phyloP scores from a whole-genome alignment of 306 rosid genomes.

The Carpinus fangiana region DNA sequence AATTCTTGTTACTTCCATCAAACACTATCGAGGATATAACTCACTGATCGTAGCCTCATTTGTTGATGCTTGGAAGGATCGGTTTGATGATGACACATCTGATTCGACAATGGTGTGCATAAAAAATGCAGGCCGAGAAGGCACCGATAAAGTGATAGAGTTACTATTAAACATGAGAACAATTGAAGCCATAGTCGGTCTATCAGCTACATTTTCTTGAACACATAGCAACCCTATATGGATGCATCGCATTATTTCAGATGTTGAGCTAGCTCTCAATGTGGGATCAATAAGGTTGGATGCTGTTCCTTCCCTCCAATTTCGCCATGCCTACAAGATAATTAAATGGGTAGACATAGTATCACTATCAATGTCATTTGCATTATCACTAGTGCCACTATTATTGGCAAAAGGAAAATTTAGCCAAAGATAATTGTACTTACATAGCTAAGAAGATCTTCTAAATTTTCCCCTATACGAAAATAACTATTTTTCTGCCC shows the following conservation, averaged over 20 bases:
- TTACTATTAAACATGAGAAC: slow-evolving; percentile 41
- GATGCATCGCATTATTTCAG: slow-evolving; percentile 42
- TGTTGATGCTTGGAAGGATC: background rate
- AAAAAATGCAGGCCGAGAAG: slow-evolving; percentile 44
- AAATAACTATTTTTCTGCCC: slow-evolving; percentile 14
- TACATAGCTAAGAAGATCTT: slow-evolving; percentile 38
- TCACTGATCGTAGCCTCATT: background rate
- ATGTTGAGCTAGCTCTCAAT: background rate
- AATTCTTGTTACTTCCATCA: too few species aligned
- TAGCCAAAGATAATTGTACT: background rate
- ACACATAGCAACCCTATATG: slow-evolving; percentile 62
- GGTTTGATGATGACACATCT: too few species aligned
- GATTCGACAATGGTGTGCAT: slow-evolving; percentile 5
- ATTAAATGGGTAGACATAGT: too few species aligned
- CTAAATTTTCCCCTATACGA: slow-evolving; percentile 11
- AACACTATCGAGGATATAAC: too few species aligned
- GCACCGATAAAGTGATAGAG: slow-evolving; percentile 31
- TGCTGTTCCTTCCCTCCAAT: slow-evolving; percentile 16
- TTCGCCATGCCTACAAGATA: slow-evolving; percentile 26
- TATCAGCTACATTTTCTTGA: slow-evolving; percentile 41
- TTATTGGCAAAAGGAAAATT: background rate
- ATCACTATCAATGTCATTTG: background rate
- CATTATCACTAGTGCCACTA: too few species aligned
- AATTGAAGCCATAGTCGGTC: slow-evolving; percentile 53
- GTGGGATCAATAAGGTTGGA: slow-evolving; percentile 8